Evolutionary conservation across 164 flowering plant species (phyloP).

Genomic region (Litsea cubeba): DNA sequence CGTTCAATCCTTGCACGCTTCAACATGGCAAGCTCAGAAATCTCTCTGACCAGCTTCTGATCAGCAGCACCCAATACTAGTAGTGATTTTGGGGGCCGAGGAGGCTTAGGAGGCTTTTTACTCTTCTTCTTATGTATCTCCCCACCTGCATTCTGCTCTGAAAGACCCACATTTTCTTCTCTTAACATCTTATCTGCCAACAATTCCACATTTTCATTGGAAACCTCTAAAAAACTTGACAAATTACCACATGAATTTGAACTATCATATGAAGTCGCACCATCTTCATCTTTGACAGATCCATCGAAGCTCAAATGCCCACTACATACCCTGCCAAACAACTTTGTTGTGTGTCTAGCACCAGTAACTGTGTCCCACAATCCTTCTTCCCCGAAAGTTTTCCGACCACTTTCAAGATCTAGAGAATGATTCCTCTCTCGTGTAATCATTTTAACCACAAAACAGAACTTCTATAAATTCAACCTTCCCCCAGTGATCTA

Average conservation of each 20-base stretch:
- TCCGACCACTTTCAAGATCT: conserved; percentile 57
- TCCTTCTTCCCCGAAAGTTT: conserved; percentile 25
- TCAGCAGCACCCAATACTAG: conserved; percentile 67
- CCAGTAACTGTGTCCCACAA: conserved; percentile 11
- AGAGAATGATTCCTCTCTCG: conserved; percentile 26
- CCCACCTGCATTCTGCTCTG: conserved; percentile 8
- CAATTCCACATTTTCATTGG: conserved; percentile 17
- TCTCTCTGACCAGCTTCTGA: conserved; percentile 55
- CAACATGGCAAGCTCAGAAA: conserved; percentile 65
- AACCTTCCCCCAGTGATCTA: background rate
- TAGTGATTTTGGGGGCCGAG: conserved; percentile 64
- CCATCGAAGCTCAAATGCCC: conserved; percentile 25
- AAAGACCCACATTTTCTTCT: conserved; percentile 1
- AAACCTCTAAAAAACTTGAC: conserved; percentile 14
- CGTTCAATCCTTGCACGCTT: conserved; percentile 69
- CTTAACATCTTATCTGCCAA: conserved; percentile 7
- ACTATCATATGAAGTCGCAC: background rate
- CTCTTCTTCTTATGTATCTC: conserved; percentile 43
- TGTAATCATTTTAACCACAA: conserved; percentile 31
- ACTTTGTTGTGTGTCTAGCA: conserved; percentile 12
- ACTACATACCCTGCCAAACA: conserved; percentile 16
- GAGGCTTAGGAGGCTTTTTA: conserved; percentile 56
- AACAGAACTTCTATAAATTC: background rate
- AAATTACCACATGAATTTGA: conserved; percentile 9
- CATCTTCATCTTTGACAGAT: conserved; percentile 26